Base-by-base conservation (phyloP, 441 rosid species). In the Iberis amara region DNA sequence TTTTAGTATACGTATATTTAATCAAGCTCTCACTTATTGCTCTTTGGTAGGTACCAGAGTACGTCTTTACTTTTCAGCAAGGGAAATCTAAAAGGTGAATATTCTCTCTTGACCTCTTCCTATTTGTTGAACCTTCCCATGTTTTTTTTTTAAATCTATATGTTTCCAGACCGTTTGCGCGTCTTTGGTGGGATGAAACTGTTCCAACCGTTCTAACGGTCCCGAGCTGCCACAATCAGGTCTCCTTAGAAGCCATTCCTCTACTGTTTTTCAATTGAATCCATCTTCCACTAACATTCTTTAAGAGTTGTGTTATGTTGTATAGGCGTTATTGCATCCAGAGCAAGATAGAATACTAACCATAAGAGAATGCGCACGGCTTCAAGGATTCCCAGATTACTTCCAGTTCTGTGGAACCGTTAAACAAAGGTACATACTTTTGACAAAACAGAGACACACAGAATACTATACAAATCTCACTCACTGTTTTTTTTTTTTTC, bases 161-260 rank as follows among this genome's bases (percentile, higher is more conserved):
- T 18, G 6, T 39, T 11, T 54, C 63, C 71, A 89, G 99, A 60
- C 96, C 97, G 14, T 92, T 79, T 73, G 90, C 65, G 3, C 79
- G 97, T 70, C 66, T 92, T 57, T 92, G 99, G 97, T 92, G 99
- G 97, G 99, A 92, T 32, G 97, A 92, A 62, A 89, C 94, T 0
- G 85, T 89, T 70, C 74, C 97, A 11, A 86, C 97, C 5, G 71
- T 92, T 14, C 56, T 89, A 45, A 86, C 97, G 45, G 59, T n/a
- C 42, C 86, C 92, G n/a, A 49, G 59, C 50, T 74, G 69, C 72
- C 85, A 73, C 66, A 70, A 49, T 78, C 91, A 77, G 96, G 97
- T 86, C 6, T 48, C 11, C 45, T 8, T 39, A 9, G 27, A 55
- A 39, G 18, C 53, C 37, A 61, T 50, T 52, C 9, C 48, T 31